Conservation (phyloP, 805 yeast species). For the Jamesozyma hellenica region DNA sequence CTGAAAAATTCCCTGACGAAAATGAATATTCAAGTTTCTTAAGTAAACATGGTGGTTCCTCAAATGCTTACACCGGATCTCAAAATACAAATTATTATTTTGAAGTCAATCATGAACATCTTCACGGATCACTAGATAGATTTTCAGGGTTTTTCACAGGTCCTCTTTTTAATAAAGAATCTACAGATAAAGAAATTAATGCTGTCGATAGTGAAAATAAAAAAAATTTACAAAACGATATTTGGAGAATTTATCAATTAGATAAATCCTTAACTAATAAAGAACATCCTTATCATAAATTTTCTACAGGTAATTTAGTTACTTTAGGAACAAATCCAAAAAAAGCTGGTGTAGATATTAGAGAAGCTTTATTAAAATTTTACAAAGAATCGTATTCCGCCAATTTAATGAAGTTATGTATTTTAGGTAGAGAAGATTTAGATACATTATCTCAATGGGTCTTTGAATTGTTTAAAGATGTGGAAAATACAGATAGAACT, state of each 20-base stretch:
- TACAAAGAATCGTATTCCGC: constrained; percentile 68
- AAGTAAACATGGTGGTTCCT: constrained; percentile 75
- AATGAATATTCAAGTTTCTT: constrained; percentile 69
- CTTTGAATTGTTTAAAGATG: constrained; percentile 48
- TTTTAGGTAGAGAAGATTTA: constrained; percentile 72
- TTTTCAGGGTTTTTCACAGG: constrained; percentile 85
- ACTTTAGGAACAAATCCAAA: constrained; percentile 66
- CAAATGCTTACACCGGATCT: constrained; percentile 86
- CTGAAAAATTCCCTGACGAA: constrained; percentile 65
- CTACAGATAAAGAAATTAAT: constrained; percentile 84
- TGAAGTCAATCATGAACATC: constrained; percentile 63
- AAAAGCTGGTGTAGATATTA: constrained; percentile 53
- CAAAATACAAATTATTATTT: constrained; percentile 87
- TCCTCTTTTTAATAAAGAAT: constrained; percentile 62
- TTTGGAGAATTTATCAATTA: constrained; percentile 81
- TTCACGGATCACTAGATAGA: constrained; percentile 84
- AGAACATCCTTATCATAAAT: constrained; percentile 74
- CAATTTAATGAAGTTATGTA: constrained; percentile 77
- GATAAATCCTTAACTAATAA: constrained; percentile 66
- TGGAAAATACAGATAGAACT: constrained; percentile 30
- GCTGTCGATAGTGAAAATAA: constrained; percentile 96
- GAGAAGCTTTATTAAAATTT: constrained; percentile 72
- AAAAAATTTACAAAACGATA: constrained; percentile 82
- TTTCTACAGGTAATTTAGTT: constrained; percentile 77
- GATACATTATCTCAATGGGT: constrained; percentile 68